Conservation (phyloP, 441 rosid species). For the Brassica hybrid region DNA sequence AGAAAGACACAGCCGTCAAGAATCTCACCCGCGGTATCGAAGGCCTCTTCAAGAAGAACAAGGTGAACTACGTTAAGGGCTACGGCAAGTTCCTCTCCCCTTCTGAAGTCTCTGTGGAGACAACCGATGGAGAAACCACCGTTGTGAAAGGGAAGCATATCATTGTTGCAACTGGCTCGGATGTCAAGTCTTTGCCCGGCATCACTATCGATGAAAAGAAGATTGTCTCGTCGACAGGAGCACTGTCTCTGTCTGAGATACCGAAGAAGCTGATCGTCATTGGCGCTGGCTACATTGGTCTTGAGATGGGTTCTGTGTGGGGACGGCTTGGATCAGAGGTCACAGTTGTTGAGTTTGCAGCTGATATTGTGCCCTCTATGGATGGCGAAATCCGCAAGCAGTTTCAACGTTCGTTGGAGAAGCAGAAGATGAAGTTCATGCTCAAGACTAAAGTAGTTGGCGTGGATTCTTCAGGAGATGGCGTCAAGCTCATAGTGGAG, state of each 20-base stretch:
- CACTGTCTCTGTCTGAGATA: slow-evolving; percentile 69
- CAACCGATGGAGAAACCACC: slow-evolving; percentile 73
- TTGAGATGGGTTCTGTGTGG: slow-evolving; percentile 99
- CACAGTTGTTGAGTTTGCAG: slow-evolving; percentile 95
- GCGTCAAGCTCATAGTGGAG: slow-evolving; percentile 83
- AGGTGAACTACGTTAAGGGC: slow-evolving; percentile 92
- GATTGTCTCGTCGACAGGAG: slow-evolving; percentile 96
- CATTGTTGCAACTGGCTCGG: slow-evolving; percentile 92
- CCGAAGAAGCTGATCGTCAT: slow-evolving; percentile 94
- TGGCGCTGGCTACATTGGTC: slow-evolving; percentile 98
- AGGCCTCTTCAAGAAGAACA: slow-evolving; percentile 97
- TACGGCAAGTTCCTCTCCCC: slow-evolving; percentile 90
- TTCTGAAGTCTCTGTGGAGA: slow-evolving; percentile 85
- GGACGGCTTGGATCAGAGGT: slow-evolving; percentile 91
- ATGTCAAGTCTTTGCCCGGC: slow-evolving; percentile 93
- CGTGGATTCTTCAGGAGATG: slow-evolving; percentile 76
- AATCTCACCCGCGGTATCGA: slow-evolving; percentile 87
- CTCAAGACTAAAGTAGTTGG: slow-evolving; percentile 95
- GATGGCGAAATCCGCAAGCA: slow-evolving; percentile 96
- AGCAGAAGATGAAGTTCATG: slow-evolving; percentile 98
- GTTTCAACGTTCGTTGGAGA: slow-evolving; percentile 90
- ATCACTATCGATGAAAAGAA: slow-evolving; percentile 91
- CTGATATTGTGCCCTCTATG: slow-evolving; percentile 93
- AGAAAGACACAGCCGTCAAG: slow-evolving; percentile 90
- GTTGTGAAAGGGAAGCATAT: slow-evolving; percentile 91